Evolutionary conservation across 257 asterid genomes (phyloP).

Genomic region (Eucommia ulmoides): DNA sequence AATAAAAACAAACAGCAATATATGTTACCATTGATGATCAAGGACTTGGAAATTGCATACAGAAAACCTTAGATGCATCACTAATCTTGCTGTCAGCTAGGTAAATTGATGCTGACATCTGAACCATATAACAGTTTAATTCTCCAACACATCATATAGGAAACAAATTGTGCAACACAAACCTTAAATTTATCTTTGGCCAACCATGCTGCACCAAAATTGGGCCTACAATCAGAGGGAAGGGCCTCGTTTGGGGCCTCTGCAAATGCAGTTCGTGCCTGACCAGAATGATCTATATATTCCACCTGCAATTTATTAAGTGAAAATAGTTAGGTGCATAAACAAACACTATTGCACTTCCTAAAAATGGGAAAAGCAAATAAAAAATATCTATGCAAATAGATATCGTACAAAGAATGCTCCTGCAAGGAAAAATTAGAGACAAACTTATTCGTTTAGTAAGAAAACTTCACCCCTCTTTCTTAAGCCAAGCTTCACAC

Average conservation of each 20-base stretch:
- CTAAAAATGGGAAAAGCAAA: too few relatives aligned
- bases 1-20: not conserved
- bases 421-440: too few relatives aligned
- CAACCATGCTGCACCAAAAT: constrained; percentile 85
- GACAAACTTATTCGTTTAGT: too few relatives aligned
- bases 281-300: constrained; percentile 83
- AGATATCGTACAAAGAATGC: too few relatives aligned
- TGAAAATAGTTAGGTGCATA: too few relatives aligned
- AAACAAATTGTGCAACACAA: constrained; percentile 6
- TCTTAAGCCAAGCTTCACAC: too few relatives aligned
- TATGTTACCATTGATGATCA: not conserved
- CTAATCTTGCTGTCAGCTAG: not conserved
- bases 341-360: too few relatives aligned
- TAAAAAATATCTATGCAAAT: too few relatives aligned
- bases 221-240: constrained; percentile 79
- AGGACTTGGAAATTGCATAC: not conserved
- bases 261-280: constrained; percentile 57
- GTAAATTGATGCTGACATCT: not conserved
- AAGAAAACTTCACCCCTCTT: too few relatives aligned
- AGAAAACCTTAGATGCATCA: not conserved
- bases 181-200: constrained; percentile 84
- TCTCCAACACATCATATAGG: not conserved
- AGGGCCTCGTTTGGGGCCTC: constrained; percentile 98
- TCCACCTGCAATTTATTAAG: constrained; percentile 87
- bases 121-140: too few relatives aligned